Evolutionary conservation across 495 filamentous ascomycete genomes (phyloP).

Genomic region (Gamarada debralockiae): DNA sequence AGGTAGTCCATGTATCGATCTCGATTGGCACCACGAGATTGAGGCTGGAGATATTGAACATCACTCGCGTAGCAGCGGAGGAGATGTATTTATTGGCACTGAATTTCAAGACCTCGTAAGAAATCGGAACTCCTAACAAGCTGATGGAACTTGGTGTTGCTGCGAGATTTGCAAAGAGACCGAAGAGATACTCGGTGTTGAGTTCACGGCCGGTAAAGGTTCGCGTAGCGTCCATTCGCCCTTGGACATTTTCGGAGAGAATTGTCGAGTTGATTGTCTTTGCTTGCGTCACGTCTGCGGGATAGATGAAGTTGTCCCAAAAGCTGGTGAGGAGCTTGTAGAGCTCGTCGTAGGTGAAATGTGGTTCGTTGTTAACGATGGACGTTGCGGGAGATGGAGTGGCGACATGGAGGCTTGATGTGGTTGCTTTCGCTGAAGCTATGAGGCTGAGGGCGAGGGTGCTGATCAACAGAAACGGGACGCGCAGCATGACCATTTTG

Average conservation of each 20-base stretch:
- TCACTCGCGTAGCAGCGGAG: conserved; percentile 3
- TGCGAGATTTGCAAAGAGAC: conserved; percentile 15
- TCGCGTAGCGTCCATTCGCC: conserved; percentile 9
- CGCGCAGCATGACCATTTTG: no score
- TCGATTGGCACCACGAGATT: conserved; percentile 2
- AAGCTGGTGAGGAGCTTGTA: conserved; percentile 13
- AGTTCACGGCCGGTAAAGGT: conserved; percentile 11
- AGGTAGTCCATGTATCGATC: conserved; percentile 12
- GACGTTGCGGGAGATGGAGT: not conserved
- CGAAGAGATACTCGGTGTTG: conserved; percentile 16
- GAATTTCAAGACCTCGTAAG: conserved; percentile 10
- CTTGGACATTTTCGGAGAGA: conserved; percentile 8
- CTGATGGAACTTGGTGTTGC: conserved; percentile 4
- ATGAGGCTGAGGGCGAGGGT: no score
- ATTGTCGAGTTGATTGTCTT: conserved; percentile 13
- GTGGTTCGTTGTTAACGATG: not conserved
- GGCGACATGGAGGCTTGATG: no score
- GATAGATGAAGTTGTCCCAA: conserved; percentile 12
- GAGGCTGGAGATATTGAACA: conserved; percentile 13
- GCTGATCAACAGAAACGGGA: no score
- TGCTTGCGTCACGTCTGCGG: conserved; percentile 2
- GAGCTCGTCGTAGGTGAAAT: conserved; percentile 11
- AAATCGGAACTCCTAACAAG: conserved; percentile 10
- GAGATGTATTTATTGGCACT: conserved; percentile 6
- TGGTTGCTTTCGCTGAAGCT: no score